Base-by-base conservation (phyloP, 176 grass and related monocot species). In the Saccharum spontaneum region DNA sequence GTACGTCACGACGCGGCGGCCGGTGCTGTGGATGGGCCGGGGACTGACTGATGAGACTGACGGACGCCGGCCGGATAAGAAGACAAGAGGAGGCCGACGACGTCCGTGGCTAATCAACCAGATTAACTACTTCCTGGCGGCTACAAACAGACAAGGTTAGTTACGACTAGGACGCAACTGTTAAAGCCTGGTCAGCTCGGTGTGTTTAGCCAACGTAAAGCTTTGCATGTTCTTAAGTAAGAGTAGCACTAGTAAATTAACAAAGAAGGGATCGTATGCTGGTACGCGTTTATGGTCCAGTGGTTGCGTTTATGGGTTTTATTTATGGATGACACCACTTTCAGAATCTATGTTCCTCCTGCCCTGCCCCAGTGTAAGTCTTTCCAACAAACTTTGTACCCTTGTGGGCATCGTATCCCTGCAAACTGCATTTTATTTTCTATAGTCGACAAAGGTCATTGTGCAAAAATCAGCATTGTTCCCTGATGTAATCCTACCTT, bases 41-140 rank as follows among this genome's bases (percentile, higher is more conserved):
- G 18, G 39, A 48, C 38, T 24, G 69, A 12, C 13, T 4, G 6
- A 13, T 14, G 49, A 50, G 50, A 54, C 49, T 18, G 50, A 54
- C 40, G 7, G n/a, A 12, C 59, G 59, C 41, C 62, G 63, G n/a
- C n/a, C n/a, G 41, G 40, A 73, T 12, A 9, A 22, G n/a, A 61
- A 12, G 70, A 46, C n/a, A 48, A 28, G 39, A 72, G 12, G 13
- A 14, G 39, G 20, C 22, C 39, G 69, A 43, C 69, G 39, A 44
- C 22, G 54, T n/a, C 48, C 38, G 7, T 43, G 69, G 22, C 69
- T 24, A 71, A 71, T 71, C 70, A 73, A 73, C 70, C 70, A 16
- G 16, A 73, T 73, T 73, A 73, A 46, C 70, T 45, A 73, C n/a
- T 46, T 46, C n/a, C 2, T 54, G 41, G 70, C 70, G 70, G 70